phyloP scores from a whole-genome alignment of 2,329 filamentous ascomycete genomes.

The Colletotrichum echinochloae region DNA sequence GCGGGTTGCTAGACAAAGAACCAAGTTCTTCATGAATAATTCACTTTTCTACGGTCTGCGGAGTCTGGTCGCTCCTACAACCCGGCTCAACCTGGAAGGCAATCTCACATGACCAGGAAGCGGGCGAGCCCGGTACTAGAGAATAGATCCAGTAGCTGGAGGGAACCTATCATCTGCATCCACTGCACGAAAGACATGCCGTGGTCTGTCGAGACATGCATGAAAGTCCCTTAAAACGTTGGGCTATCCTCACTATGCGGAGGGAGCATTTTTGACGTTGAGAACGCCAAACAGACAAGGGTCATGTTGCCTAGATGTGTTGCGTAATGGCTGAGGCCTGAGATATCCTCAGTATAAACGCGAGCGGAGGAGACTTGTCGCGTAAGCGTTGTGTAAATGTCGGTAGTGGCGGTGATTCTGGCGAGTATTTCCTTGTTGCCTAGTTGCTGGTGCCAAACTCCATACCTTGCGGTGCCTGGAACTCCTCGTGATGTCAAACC shows the following conservation, averaged over 20 bases:
- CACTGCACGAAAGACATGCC: conserved; percentile 8
- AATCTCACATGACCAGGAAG: not conserved
- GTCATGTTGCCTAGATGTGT: conserved; percentile 43
- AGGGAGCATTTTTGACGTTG: conserved; percentile 45
- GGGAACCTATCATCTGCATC: not conserved
- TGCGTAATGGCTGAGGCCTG: conserved; percentile 44
- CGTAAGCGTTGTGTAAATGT: not conserved
- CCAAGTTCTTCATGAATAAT: not conserved
- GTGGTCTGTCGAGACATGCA: conserved; percentile 17
- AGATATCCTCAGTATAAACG: conserved; percentile 46
- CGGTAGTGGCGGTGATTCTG: conserved; percentile 48
- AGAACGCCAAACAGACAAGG: conserved; percentile 46
- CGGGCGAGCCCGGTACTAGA: not conserved
- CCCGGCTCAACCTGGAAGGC: not conserved
- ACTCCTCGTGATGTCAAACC: conserved; percentile 45
- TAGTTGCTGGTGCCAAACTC: conserved; percentile 39
- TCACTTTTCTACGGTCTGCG: not conserved
- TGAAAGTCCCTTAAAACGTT: conserved; percentile 39
- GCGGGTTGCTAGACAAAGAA: not conserved
- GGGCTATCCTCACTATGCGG: conserved; percentile 44
- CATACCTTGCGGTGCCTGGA: conserved; percentile 43
- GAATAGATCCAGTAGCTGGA: not conserved
- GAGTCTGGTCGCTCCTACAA: not conserved
- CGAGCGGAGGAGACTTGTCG: conserved; percentile 32
- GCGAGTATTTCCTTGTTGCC: conserved; percentile 12